Evolutionary conservation across 2,329 filamentous ascomycete species (phyloP).

Genomic region (Knufia fluminis): DNA sequence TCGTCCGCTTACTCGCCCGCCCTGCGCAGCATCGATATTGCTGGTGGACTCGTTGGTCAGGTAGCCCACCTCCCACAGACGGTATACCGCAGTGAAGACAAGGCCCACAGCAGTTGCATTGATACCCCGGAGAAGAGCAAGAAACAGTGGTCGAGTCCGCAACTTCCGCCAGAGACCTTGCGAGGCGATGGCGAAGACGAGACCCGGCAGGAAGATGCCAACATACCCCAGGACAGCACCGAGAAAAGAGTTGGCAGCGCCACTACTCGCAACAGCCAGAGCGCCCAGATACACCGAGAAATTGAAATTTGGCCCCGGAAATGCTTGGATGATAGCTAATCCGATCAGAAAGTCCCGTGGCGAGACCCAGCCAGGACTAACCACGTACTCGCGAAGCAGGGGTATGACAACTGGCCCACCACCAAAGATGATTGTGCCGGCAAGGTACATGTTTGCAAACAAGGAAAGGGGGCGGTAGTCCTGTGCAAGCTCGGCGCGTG

Average conservation of each 20-base stretch:
- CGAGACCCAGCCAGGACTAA: constrained; percentile 60
- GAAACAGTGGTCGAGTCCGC: constrained; percentile 39
- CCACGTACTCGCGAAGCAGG: constrained; percentile 51
- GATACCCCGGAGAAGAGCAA: constrained; percentile 44
- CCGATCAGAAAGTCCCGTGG: constrained; percentile 64
- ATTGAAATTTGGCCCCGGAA: constrained; percentile 50
- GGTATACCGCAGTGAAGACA: constrained; percentile 56
- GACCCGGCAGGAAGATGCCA: constrained; percentile 32
- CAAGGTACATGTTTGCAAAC: constrained; percentile 65
- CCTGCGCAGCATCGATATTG: constrained; percentile 9
- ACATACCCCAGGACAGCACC: constrained; percentile 46
- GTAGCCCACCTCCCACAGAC: constrained; percentile 54
- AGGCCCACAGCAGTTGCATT: constrained; percentile 54
- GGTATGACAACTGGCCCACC: constrained; percentile 59
- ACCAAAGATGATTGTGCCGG: constrained; percentile 60
- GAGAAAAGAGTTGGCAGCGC: constrained; percentile 33
- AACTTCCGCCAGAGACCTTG: constrained; percentile 47
- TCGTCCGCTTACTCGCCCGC: constrained; percentile 26
- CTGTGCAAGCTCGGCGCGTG: constrained; percentile 31
- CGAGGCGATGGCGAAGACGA: constrained; percentile 28
- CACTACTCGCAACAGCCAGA: constrained; percentile 33
- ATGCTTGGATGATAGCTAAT: constrained; percentile 60
- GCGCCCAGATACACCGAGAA: constrained; percentile 51
- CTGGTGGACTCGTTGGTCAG: constrained; percentile 40
- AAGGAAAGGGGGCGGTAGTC: constrained; percentile 47